Evolutionary conservation across 2,329 filamentous ascomycete genomes (phyloP), one percentile per base, ranked within the genome.

Genomic region (Verticillium alfalfae): DNA sequence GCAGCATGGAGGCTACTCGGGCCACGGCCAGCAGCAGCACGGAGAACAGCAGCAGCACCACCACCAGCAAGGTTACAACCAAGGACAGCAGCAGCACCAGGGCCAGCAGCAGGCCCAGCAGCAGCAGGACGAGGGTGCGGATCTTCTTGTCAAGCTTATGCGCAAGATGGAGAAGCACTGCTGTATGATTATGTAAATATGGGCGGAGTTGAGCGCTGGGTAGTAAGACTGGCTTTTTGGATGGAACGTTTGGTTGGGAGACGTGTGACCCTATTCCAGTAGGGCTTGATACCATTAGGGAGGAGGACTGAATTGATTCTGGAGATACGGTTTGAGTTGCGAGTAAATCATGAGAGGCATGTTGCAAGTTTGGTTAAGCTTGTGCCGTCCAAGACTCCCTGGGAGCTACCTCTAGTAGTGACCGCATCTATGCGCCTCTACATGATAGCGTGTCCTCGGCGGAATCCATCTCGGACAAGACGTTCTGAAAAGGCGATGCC

Each of bases 131-230:
- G 82, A 88, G 67, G 79, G 87, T 59, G 86, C 84, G 67, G 78
- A 89, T 67, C 69, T 86, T 66, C 81, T 87, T 66, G 84, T 84
- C 72, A 86, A 85, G 72, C 71, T 91, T 39, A 70, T 90, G 65
- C 82, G 81, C 70, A 87, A 87, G 76, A 72, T 92, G 72, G 86
- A 87, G 72, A 87, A 86, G 74, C 78, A 77, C 62, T 93, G 90
- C 76, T 93, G 90, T 78, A 78, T 85, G 45, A 84, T 94, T 69
- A 93, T 93, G 90, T 94, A 79, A 78, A 60, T 36, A 31, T 56
- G 45, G 5, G 15, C 49, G 56, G 54, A 26, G 36, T 37, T 26
- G 38, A n/a, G 13, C 34, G 26, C 16, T 34, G 54, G 34, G 18
- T 34, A 15, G 54, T 26, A 10, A 34, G 45, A 22, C 18, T 26